Base-by-base conservation (phyloP, 2,329 filamentous ascomycete species). In the Stenocarpella maydis region DNA sequence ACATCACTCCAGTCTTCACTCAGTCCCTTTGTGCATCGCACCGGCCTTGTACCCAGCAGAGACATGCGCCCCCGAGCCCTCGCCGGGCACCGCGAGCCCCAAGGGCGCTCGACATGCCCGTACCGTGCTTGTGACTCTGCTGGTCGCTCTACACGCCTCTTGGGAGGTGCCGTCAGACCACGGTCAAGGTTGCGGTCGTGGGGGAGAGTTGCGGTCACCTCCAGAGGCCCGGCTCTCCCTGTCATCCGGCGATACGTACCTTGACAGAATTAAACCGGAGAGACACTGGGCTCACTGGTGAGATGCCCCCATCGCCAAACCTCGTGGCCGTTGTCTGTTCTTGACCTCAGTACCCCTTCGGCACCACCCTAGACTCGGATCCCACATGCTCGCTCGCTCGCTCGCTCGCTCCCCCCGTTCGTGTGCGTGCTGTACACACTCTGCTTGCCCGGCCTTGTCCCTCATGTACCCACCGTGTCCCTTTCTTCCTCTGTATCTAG, bases 1-100 rank as follows among this genome's bases (percentile, higher is more conserved):
- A 83, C 82, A 78, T 79, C 78, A 79, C 77, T 77, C 76, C 78
- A 79, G 77, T 77, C 76, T n/a, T n/a, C n/a, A 80, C 80, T 79
- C 77, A 78, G 74, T 64, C 43, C 58, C 55, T 45, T 55, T 79
- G 74, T 82, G 79, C 79, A 82, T 79, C 76, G 75, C 75, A 76
- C 72, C 73, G 75, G 73, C 73, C 75, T 76, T 76, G 76, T 78
- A 78, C 74, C 71, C 68, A 74, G 67, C 68, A 73, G 68, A 69
- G 73, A 67, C 65, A 67, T 72, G 63, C 64, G 63, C 71, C 69
- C 63, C 65, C 61, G 54, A 50, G 31, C 49, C 47, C 17, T 26
- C 14, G 15, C 71, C 73, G 70, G 67, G 74, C 73, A 72, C 72
- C 71, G 71, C 72, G 72, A 68, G 65, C 68, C 67, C 55, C 39